phyloP scores from a whole-genome alignment of 805 yeast genomes.

The Nakazawaea peltata region DNA sequence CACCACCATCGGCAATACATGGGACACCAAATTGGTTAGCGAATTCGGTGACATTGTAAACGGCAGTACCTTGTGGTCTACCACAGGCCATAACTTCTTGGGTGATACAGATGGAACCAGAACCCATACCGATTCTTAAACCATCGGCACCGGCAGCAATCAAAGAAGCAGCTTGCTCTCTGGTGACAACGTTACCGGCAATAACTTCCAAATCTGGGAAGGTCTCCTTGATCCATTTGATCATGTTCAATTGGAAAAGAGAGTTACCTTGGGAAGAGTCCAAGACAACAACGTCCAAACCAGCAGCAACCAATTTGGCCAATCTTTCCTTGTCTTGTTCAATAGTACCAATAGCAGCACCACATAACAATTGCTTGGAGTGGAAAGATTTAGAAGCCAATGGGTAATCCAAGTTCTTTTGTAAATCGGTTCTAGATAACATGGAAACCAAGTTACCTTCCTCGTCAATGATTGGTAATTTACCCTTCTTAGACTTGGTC shows the following conservation, averaged over 20 bases:
- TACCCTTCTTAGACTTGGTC: conserved; percentile 93
- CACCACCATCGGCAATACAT: conserved; percentile 99
- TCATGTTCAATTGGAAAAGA: conserved; percentile 86
- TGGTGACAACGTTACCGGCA: conserved; percentile 97
- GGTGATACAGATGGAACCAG: conserved; percentile 98
- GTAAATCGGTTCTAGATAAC: conserved; percentile 92
- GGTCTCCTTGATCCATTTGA: conserved; percentile 79
- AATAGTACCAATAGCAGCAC: conserved; percentile 97
- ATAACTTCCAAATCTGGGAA: conserved; percentile 79
- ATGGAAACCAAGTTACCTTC: conserved; percentile 74
- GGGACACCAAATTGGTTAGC: conserved; percentile 96
- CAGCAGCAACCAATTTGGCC: conserved; percentile 81
- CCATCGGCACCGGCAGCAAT: conserved; percentile 97
- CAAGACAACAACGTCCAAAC: conserved; percentile 90
- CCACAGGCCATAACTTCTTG: conserved; percentile 99
- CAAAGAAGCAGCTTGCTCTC: conserved; percentile 96
- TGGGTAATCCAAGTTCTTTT: conserved; percentile 91
- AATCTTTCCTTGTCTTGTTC: conserved; percentile 84
- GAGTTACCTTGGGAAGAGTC: conserved; percentile 99
- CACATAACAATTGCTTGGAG: conserved; percentile 94
- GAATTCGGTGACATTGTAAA: conserved; percentile 86
- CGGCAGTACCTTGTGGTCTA: conserved; percentile 99
- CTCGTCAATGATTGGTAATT: conserved; percentile 85
- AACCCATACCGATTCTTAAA: conserved; percentile 98
- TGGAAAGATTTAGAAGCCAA: conserved; percentile 87